These are phyloP conservation scores for Coniochaeta ligniaria DNA, from an alignment of 2,329 filamentous ascomycete genomes.

Conservation along the genomic window DNA sequence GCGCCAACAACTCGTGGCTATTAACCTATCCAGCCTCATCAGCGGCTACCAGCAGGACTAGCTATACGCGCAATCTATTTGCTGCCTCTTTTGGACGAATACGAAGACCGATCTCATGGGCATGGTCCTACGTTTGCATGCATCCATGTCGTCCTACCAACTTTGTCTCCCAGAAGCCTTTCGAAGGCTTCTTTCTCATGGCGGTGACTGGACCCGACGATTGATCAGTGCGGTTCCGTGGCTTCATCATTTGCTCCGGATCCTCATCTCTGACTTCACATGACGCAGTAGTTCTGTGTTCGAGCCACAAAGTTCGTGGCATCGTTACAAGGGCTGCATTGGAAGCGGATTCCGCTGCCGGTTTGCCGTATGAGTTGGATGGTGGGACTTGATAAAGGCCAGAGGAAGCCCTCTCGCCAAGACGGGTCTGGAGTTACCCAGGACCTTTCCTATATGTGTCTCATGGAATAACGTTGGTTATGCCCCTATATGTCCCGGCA, in stretches of 20 bases:
- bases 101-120: background rate
- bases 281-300: background rate
- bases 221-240: background rate
- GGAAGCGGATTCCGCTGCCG: background rate
- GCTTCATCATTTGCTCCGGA: background rate
- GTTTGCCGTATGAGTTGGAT: background rate
- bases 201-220: background rate
- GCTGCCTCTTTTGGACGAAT: background rate
- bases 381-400: background rate
- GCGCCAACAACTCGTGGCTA: background rate
- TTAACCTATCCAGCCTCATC: background rate
- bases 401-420: background rate
- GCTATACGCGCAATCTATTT: background rate
- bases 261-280: background rate
- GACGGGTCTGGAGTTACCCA: background rate
- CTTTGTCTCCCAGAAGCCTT: background rate
- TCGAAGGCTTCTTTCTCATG: background rate
- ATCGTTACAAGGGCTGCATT: background rate
- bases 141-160: background rate
- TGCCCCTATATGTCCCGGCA: background rate
- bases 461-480: background rate
- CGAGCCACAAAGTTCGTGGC: slow-evolving; percentile 1
- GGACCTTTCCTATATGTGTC: background rate
- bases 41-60: background rate
- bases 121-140: background rate